These are phyloP conservation scores for Leishmania mexicana DNA, from an alignment of 208 protist species.

Conservation along the genomic window DNA sequence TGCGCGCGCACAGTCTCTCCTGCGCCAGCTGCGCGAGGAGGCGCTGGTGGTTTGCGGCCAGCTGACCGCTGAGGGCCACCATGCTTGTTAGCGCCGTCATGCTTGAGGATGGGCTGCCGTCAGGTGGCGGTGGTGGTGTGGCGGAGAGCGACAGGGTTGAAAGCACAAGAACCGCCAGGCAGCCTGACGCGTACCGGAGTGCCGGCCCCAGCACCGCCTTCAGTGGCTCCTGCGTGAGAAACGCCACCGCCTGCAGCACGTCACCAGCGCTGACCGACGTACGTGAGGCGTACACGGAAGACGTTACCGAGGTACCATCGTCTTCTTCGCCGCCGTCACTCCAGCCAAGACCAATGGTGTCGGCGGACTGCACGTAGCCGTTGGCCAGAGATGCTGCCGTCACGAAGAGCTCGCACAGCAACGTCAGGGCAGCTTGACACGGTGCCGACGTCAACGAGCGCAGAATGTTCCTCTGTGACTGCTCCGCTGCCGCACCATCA, in stretches of 20 bases:
- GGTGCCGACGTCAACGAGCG: slow-evolving; percentile 31
- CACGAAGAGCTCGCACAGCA: slow-evolving; percentile 50
- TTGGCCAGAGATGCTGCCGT: slow-evolving; percentile 44
- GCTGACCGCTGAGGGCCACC: slow-evolving; percentile 15
- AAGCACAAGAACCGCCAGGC: slow-evolving; percentile 52
- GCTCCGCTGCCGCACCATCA: slow-evolving; percentile 16
- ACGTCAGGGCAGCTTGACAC: slow-evolving; percentile 55
- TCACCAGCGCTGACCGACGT: slow-evolving; percentile 33
- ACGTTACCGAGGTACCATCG: slow-evolving; percentile 6
- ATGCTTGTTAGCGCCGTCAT: slow-evolving; percentile 6
- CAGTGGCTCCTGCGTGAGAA: slow-evolving; percentile 16
- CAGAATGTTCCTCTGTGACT: slow-evolving; percentile 12
- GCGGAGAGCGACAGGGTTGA: slow-evolving; percentile 17
- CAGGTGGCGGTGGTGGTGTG: slow-evolving; percentile 1
- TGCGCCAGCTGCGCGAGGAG: slow-evolving; percentile 37
- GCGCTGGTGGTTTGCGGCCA: slow-evolving; percentile 21
- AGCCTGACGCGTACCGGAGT: slow-evolving; percentile 66
- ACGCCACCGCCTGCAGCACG: slow-evolving; percentile 39
- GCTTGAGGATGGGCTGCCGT: background rate
- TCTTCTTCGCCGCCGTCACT: slow-evolving; percentile 19
- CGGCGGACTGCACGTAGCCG: slow-evolving; percentile 50
- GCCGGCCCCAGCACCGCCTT: slow-evolving; percentile 47
- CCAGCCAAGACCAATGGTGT: slow-evolving; percentile 17
- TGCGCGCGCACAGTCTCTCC: slow-evolving; percentile 19
- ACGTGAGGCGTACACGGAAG: slow-evolving; percentile 20